A percentile compares a stretch with the other conserved stretches of the same genome.
These are phyloP conservation scores for Colletotrichum lentis DNA, from an alignment of 2,329 filamentous ascomycete genomes.

Conservation along the genomic window DNA sequence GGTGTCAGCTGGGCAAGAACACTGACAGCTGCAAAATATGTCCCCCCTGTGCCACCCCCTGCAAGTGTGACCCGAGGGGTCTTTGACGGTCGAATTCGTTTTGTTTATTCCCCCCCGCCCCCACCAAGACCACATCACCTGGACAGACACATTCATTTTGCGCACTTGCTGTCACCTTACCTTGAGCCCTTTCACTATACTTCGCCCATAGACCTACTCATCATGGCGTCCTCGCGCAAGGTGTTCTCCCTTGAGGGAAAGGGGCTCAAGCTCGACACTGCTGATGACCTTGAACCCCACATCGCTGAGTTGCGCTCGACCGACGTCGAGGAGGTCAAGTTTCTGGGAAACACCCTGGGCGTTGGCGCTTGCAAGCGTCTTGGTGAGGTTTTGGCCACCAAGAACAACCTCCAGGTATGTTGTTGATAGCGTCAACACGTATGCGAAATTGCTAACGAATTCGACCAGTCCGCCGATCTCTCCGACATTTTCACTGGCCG, in stretches of 20 bases:
- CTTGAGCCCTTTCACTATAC: slow-evolving; percentile 1
- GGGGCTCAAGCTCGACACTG: slow-evolving; percentile 90
- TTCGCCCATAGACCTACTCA: slow-evolving; percentile 16
- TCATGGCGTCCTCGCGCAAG: slow-evolving; percentile 52
- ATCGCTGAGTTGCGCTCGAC: slow-evolving; percentile 77
- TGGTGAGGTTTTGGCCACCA: slow-evolving; percentile 82
- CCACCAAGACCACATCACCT: slow-evolving; percentile 32
- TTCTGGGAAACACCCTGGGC: slow-evolving; percentile 92
- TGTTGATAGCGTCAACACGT: not conserved
- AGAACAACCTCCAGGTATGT: slow-evolving; percentile 79
- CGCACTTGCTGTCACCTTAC: slow-evolving; percentile 29
- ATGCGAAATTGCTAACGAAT: slow-evolving; percentile 12
- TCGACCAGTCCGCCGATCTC: slow-evolving; percentile 76
- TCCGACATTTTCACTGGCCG: slow-evolving; percentile 98
- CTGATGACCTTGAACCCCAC: slow-evolving; percentile 84
- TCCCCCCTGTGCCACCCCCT: slow-evolving; percentile 20
- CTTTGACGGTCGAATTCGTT: slow-evolving; percentile 26
- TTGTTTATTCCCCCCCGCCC: slow-evolving; percentile 35
- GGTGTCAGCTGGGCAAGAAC: fast-evolving
- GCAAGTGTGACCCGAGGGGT: slow-evolving; percentile 25
- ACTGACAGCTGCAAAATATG: not conserved
- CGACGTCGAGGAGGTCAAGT: slow-evolving; percentile 83
- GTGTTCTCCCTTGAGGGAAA: slow-evolving; percentile 91
- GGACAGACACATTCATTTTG: slow-evolving; percentile 34
- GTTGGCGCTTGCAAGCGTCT: slow-evolving; percentile 87